Evolutionary conservation across 2,329 filamentous ascomycete genomes (phyloP).

Genomic region (Fusarium paranaense): DNA sequence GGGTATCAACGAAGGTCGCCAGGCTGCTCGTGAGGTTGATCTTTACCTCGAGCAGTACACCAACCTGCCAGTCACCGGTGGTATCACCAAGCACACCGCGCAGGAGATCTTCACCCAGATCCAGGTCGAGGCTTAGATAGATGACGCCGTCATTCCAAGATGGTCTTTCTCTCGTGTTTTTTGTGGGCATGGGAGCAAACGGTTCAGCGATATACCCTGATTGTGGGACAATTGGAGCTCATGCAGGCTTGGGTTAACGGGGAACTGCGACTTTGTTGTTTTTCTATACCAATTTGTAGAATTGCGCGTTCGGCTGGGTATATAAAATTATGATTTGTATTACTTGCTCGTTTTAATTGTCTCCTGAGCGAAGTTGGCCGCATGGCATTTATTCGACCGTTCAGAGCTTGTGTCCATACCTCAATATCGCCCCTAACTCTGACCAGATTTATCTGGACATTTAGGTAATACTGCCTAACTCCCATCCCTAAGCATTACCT

Average conservation of each 20-base stretch:
- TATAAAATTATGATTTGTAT: background rate
- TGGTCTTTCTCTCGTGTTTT: constrained; percentile 7
- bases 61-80: constrained; percentile 88
- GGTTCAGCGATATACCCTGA: constrained; percentile 31
- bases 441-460: background rate
- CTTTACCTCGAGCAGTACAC: constrained; percentile 84
- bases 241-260: constrained; percentile 9
- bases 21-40: constrained; percentile 92
- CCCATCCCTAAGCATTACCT: background rate
- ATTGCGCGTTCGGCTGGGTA: constrained; percentile 2
- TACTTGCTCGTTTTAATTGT: background rate
- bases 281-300: constrained; percentile 41
- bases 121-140: constrained; percentile 32
- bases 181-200: constrained; percentile 31
- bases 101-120: constrained; percentile 70
- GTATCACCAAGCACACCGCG: constrained; percentile 88
- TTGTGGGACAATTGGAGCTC: constrained; percentile 7
- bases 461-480: background rate
- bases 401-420: background rate
- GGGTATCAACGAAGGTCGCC: constrained; percentile 97
- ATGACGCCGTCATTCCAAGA: background rate
- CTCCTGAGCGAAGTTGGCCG: background rate
- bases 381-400: background rate
- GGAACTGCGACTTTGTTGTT: constrained; percentile 13
- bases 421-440: background rate